phyloP scores from a whole-genome alignment of 345 rosid genomes.

The Cardamine resedifolia region DNA sequence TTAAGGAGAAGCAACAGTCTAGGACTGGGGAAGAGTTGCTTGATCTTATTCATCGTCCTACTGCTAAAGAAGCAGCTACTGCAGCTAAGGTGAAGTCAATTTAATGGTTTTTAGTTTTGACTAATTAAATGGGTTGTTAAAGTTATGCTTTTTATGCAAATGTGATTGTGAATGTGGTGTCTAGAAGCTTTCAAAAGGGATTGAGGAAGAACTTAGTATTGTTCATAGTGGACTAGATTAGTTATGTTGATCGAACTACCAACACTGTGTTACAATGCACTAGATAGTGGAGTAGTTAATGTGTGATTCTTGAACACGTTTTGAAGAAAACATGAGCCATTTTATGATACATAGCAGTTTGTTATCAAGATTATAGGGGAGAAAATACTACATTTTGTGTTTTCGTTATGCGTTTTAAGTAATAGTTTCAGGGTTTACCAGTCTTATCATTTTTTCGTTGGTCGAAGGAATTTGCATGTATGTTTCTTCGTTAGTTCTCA shows the following conservation, averaged over 20 bases:
- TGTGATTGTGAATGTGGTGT: not conserved
- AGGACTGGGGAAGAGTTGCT: conserved; percentile 92
- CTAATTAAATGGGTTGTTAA: not conserved
- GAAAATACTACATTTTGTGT: not conserved
- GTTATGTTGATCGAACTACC: not conserved
- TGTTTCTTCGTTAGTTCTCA: not conserved
- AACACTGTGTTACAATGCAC: not conserved
- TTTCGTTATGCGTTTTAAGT: not conserved
- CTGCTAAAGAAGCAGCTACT: conserved; percentile 91
- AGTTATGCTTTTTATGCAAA: not conserved
- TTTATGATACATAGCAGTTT: not conserved
- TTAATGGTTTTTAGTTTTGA: not conserved
- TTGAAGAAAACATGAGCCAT: not conserved
- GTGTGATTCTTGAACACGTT: not conserved
- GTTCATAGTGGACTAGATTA: not conserved
- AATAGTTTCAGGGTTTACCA: not conserved
- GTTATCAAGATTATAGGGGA: not conserved
- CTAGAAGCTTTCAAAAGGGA: not conserved
- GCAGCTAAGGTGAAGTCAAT: conserved; percentile 68
- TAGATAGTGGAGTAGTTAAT: not conserved
- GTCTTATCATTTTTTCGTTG: not conserved
- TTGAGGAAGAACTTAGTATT: not conserved
- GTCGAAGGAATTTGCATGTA: not conserved
- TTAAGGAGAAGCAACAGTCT: conserved; percentile 82
- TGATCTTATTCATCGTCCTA: conserved; percentile 88